Evolutionary conservation across 2,329 filamentous ascomycete genomes (phyloP), one percentile per base, ranked within the genome.

Genomic region (Hymenoscyphus salicellus): DNA sequence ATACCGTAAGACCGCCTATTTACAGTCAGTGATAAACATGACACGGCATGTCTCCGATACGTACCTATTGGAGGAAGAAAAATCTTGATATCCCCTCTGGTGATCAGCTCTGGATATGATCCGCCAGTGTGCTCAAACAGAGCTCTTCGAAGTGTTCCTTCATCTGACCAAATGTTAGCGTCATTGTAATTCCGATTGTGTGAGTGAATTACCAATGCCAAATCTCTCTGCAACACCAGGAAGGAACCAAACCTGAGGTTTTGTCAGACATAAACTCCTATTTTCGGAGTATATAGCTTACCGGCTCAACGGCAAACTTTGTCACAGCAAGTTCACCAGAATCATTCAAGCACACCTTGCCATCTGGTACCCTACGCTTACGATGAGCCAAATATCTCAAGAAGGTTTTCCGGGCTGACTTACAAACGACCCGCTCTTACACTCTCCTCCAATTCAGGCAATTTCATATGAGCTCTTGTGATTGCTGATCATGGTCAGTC

Each of bases 291-390:
- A 30, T 55, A 41, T n/a, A 63, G 52, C 71, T 62, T 82, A 76
- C 96, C 94, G 95, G 95, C 77, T 99, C 95, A 23, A 97, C 95
- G 3, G 95, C 95, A 69, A 98, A 92, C 77, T 99, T 99, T 58
- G 95, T 98, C 5, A 98, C 95, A 36, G 90, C 90, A 43, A 98
- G 82, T 76, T 98, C 95, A 63, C 95, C 95, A 2, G 81, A 79
- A n/a, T 87, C 83, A 74, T 97, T 97, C 61, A 98, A 77, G 74
- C 66, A 98, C 77, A 98, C 92, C 75, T 93, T 95, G 60, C 95
- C 94, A 76, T 99, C 95, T 2, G 74, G 74, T 10, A 74, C 61
- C 49, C 74, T 75, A 33, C 49, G 7, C 49, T 55, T 43, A 46
- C 14, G 58, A 28, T 71, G 57, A 72, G 65, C 23, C n/a, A 38